phyloP scores from a whole-genome alignment of 164 flowering plant species.

The Chimonanthus salicifolius region DNA sequence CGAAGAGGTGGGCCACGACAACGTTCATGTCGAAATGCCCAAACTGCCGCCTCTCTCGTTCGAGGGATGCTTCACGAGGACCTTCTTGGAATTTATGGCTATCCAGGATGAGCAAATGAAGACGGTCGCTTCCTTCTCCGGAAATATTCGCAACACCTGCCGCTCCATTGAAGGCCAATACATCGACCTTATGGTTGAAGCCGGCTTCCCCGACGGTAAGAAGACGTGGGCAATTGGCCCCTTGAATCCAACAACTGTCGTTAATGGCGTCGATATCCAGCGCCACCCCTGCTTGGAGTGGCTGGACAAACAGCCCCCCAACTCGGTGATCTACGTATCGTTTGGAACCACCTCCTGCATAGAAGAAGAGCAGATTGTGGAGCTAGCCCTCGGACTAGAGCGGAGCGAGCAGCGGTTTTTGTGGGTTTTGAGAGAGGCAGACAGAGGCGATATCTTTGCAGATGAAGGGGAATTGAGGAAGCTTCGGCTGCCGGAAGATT shows the following conservation, averaged over 20 bases:
- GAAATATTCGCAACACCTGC: constrained; percentile 45
- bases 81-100: constrained; percentile 27
- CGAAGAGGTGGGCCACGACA: constrained; percentile 17
- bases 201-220: constrained; percentile 10
- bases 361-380: constrained; percentile 28
- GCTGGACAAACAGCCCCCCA: constrained; percentile 40
- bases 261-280: too few relatives aligned
- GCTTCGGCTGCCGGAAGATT: constrained; percentile 38
- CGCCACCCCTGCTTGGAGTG: constrained; percentile 28
- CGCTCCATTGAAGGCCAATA: constrained; percentile 34
- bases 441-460: constrained; percentile 10
- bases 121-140: constrained; percentile 13
- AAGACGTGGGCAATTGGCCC: constrained; percentile 56
- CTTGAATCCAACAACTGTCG: constrained; percentile 31
- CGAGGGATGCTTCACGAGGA: constrained; percentile 35
- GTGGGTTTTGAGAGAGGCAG: constrained; percentile 46
- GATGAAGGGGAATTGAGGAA: constrained; percentile 31
- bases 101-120: background rate
- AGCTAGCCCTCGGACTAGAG: constrained; percentile 47
- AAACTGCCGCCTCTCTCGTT: constrained; percentile 19
- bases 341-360: constrained; percentile 48
- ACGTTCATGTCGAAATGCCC: background rate
- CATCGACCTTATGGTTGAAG: constrained; percentile 23
- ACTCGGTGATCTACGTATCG: constrained; percentile 45
- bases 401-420: constrained; percentile 39